Base-by-base conservation (phyloP, 345 rosid genomes). In the Triadica sebifera region DNA sequence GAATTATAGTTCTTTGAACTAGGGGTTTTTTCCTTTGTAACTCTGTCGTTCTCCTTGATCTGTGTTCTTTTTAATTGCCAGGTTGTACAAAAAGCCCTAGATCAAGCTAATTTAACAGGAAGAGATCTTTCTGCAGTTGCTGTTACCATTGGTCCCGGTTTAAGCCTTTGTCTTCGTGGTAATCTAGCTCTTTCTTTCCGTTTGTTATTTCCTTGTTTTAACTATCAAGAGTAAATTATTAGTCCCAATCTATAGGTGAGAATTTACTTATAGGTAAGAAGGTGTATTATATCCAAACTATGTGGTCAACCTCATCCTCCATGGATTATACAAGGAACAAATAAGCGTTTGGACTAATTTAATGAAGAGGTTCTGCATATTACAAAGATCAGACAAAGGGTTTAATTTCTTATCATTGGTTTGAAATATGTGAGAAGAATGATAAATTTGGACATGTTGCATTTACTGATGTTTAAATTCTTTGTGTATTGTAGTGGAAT, bases 141-240 rank as follows among this genome's bases (percentile, higher is more conserved):
- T 81, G 98, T 94, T 74, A 94, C 98, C 67, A 92, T 92, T 84
- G 98, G 98, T 76, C 98, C 98, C 77, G 98, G 97, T 77, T 86
- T 94, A 77, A 84, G 98, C 81, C 95, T 94, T 52, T 94, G 98
- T 77, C 95, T 94, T 79, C 94, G 97, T 0, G 98, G 98, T 94
- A 89, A 83, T 79, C 58, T 75, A 45, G 51, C 6, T 38, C 24
- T 37, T 58, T 49, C 15, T 75, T 57, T 53, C 46, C 12, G 43
- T 0, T 47, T 12, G 0, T 46, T 24, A 39, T n/a, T 20, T 19
- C 69, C 64, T 19, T 29, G 61, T 20, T 16, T 38, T 45, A 43
- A 56, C 64, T 56, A 10, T 41, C 38, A 3, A 29, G 5, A 29
- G 2, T 69, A 12, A 70, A 19, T 39, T 39, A 6, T 43, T 13